Percentiles rank a stretch among this genome's conserved stretches.
Evolutionary conservation across 306 rosid species (phyloP).

Genomic region (Luffa aegyptiaca): DNA sequence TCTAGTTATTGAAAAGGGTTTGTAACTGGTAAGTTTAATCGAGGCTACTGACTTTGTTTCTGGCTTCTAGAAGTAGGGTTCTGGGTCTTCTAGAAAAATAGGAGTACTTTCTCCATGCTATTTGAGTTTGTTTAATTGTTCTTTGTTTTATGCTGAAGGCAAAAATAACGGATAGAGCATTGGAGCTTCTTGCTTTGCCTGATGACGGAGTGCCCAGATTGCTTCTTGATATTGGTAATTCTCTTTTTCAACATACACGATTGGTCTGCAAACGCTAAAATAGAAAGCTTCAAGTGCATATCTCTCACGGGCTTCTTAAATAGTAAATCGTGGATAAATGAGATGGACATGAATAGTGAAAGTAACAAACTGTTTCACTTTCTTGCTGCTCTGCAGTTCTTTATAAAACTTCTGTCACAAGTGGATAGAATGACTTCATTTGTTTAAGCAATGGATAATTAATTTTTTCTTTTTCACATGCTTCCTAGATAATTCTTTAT

Average conservation of each 20-base stretch:
- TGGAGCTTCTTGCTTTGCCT: constrained; percentile 79
- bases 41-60: not conserved
- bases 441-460: not conserved
- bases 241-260: not conserved
- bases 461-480: not conserved
- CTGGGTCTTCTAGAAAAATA: not conserved
- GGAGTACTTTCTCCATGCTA: not conserved
- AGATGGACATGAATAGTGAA: not conserved
- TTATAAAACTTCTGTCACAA: not conserved
- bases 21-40: not conserved
- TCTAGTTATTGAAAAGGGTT: not conserved
- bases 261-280: not conserved
- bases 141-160: constrained; percentile 14
- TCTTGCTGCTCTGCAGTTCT: not conserved
- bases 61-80: not conserved
- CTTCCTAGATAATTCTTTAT: not conserved
- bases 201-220: constrained; percentile 63
- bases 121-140: not conserved
- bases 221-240: constrained; percentile 75
- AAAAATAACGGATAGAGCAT: constrained; percentile 60
- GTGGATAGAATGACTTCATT: not conserved
- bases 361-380: not conserved
- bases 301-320: not conserved
- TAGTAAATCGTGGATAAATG: not conserved
- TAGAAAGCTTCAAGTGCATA: not conserved